Conservation (phyloP, 2,329 filamentous ascomycete species). For the Talaromyces sp. region DNA sequence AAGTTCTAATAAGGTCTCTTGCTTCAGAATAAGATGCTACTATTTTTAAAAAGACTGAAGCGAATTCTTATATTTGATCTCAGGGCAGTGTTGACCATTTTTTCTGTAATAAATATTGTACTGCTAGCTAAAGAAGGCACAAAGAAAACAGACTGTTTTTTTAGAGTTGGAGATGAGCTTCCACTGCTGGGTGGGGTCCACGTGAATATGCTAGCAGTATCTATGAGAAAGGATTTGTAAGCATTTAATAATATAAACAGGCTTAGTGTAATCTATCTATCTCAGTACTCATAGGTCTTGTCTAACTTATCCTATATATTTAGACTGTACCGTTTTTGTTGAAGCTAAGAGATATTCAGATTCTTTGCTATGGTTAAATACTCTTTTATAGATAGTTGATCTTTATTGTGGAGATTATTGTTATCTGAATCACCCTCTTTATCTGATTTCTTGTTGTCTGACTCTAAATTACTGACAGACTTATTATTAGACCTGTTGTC, state of each 20-base stretch:
- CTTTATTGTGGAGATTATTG: slow-evolving; percentile 14
- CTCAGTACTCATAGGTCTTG: slow-evolving; percentile 22
- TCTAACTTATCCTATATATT: slow-evolving; percentile 24
- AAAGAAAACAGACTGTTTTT: slow-evolving; percentile 25
- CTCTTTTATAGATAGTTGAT: slow-evolving; percentile 13
- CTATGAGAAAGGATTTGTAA: slow-evolving; percentile 16
- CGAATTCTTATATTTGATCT: slow-evolving; percentile 8
- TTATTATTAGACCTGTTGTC: slow-evolving; percentile 9
- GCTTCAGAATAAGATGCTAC: slow-evolving; percentile 22
- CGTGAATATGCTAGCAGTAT: slow-evolving; percentile 20
- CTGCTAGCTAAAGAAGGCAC: slow-evolving; percentile 18
- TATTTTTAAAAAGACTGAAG: slow-evolving; percentile 9
- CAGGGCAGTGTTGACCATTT: background rate
- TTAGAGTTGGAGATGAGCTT: slow-evolving; percentile 24
- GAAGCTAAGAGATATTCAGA: slow-evolving; percentile 24
- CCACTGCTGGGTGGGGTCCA: slow-evolving; percentile 19
- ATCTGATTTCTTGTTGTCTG: slow-evolving; percentile 3
- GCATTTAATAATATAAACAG: background rate
- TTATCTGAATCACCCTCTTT: slow-evolving; percentile 16
- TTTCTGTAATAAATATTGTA: slow-evolving; percentile 4
- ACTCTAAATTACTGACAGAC: background rate
- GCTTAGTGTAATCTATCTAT: slow-evolving; percentile 18
- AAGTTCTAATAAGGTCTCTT: slow-evolving; percentile 14
- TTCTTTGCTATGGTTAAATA: slow-evolving; percentile 23
- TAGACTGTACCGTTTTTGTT: slow-evolving; percentile 25